Base-by-base conservation (phyloP, 1,284 basidiomycete species). In the Irpex sp. region DNA sequence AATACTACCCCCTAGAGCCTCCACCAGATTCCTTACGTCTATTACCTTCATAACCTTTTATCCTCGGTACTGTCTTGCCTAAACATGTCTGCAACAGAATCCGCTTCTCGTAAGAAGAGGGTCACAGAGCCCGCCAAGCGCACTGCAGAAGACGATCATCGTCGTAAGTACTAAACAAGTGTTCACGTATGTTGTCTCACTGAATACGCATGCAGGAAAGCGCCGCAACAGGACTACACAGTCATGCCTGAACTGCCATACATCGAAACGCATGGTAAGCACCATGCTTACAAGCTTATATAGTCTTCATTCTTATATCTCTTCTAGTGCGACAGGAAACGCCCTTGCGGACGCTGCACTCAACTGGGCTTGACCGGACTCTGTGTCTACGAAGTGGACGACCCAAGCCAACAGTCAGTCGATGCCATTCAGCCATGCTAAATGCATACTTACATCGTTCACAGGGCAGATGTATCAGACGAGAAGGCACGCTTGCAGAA, bases 301-400 rank as follows among this genome's bases (percentile, higher is more conserved):
- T 26, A 15, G 46, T 54, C 56, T 57, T 47, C 61, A 47, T 5
- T 61, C 64, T 54, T 63, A 53, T n/a, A 33, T 50, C 35, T 47
- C 60, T 9, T 46, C 21, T 17, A 89, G 88, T 90, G 88, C 66
- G 88, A 90, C 70, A 79, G 88, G 65, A 88, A 87, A 69, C 83
- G 88, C 8, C 88, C 88, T 26, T 90, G 87, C 67, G 83, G 85
- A 21, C 82, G 87, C 31, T 93, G 91, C 73, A 91, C 87, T 0
- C 89, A 92, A 61, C 78, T 89, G 59, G 81, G 89, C 67, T 69
- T 90, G 88, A 93, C 90, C 33, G 91, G 91, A 1, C 80, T 92
- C 2, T 94, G 92, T 72, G 88, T 93, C 8, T 94, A 93, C 69
- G 91, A 94, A 72, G 86, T 93, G 3, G 92, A 93, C 70, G 90